A percentile compares a stretch with the other conserved stretches of the same genome.
phyloP scores from a whole-genome alignment of 2,329 filamentous ascomycete genomes.

The Colletotrichum melonis region DNA sequence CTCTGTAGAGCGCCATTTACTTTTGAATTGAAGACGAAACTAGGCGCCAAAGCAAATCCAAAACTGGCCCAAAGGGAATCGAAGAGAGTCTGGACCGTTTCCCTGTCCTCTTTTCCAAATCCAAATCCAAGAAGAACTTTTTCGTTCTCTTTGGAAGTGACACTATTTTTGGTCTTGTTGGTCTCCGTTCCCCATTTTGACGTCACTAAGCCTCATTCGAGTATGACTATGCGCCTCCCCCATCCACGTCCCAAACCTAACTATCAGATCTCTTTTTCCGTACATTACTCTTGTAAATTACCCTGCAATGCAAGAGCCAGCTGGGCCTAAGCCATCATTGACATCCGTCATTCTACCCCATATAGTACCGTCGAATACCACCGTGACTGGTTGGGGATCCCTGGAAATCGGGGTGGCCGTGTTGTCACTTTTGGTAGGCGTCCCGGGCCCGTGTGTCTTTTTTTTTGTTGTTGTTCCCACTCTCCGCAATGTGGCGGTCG shows the following conservation, averaged over 20 bases:
- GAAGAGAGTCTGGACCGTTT: not conserved
- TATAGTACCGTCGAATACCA: not conserved
- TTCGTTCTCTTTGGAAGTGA: not conserved
- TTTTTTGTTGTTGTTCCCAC: not conserved
- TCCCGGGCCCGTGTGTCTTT: not conserved
- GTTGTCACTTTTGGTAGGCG: not conserved
- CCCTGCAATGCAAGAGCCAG: not conserved
- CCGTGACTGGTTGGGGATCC: not conserved
- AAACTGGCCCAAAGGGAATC: not conserved
- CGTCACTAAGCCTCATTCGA: conserved; percentile 19
- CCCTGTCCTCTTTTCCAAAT: not conserved
- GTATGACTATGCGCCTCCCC: not conserved
- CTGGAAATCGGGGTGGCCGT: conserved; percentile 24
- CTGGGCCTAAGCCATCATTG: not conserved
- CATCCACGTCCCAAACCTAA: not conserved
- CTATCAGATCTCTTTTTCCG: not conserved
- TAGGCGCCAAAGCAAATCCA: not conserved
- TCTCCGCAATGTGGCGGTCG: conserved; percentile 29
- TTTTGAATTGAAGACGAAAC: not conserved
- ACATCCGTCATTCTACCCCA: not conserved
- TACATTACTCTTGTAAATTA: not conserved
- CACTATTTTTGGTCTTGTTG: conserved; percentile 17
- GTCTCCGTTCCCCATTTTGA: not conserved
- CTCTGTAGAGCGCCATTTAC: not conserved
- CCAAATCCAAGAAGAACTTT: not conserved